Evolutionary conservation across 1,284 basidiomycete genomes (phyloP).

Genomic region (Phellinidium pouzarii): DNA sequence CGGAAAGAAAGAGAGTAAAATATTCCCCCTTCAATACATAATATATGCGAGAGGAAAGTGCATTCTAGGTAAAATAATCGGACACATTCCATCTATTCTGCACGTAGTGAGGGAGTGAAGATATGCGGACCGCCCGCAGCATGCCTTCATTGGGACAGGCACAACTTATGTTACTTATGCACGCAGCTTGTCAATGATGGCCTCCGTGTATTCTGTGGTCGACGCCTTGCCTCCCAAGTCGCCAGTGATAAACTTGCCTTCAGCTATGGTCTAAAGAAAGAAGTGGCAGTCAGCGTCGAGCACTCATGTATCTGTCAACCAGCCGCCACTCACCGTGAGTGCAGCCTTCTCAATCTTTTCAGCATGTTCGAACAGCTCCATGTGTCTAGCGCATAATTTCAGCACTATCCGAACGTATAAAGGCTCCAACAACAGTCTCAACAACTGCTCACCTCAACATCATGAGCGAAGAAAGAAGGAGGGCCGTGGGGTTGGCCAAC

Average conservation of each 20-base stretch:
- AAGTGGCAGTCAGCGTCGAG: not conserved
- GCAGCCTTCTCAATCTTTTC: constrained; percentile 90
- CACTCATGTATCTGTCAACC: constrained; percentile 16
- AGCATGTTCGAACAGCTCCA: constrained; percentile 86
- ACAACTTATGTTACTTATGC: not conserved
- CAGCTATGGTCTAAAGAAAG: constrained; percentile 76
- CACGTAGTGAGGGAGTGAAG: not conserved
- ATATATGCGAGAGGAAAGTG: no score
- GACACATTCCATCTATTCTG: not conserved
- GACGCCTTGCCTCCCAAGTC: constrained; percentile 89
- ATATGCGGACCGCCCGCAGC: not conserved
- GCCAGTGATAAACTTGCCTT: constrained; percentile 88
- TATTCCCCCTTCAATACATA: no score
- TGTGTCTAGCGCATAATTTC: constrained; percentile 59
- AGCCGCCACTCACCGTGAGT: constrained; percentile 54
- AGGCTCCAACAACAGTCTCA: constrained; percentile 17
- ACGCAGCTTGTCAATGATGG: constrained; percentile 73
- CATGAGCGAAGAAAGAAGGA: constrained; percentile 93
- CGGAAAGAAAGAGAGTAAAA: not conserved
- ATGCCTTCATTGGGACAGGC: not conserved
- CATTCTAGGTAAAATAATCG: no score
- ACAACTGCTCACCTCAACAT: constrained; percentile 70
- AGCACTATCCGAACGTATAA: constrained; percentile 23
- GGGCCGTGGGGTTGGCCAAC: constrained; percentile 96
- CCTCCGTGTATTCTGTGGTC: constrained; percentile 82